Conservation (phyloP, 2,329 filamentous ascomycete genomes). For the Didymella glomerata region DNA sequence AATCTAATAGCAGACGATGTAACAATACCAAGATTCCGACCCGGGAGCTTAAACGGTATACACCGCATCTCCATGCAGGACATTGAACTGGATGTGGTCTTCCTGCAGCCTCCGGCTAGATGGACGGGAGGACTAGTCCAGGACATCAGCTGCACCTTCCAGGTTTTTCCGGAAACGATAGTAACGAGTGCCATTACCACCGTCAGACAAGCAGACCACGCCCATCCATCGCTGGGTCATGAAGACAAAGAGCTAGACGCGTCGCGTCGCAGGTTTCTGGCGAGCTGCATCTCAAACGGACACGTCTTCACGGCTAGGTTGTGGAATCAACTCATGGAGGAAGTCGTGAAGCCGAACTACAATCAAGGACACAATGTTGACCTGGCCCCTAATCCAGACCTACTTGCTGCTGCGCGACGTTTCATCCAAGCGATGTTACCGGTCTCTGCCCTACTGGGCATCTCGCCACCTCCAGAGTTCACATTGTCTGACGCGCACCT, state of each 20-base stretch:
- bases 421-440: too few relatives aligned
- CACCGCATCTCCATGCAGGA: conserved; percentile 18
- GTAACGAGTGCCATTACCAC: neutral
- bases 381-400: conserved; percentile 15
- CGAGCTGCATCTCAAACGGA: conserved; percentile 25
- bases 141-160: neutral
- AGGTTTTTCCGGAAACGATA: conserved; percentile 11
- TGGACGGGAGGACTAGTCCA: neutral
- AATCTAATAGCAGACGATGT: conserved; percentile 1
- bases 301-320: conserved; percentile 20
- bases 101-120: conserved; percentile 5
- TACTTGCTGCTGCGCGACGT: too few relatives aligned
- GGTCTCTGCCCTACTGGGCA: neutral
- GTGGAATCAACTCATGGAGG: conserved; percentile 25
- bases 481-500: conserved; percentile 21
- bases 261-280: conserved; percentile 23
- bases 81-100: conserved; percentile 24
- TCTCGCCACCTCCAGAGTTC: conserved; percentile 1
- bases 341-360: conserved; percentile 26
- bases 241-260: conserved; percentile 14
- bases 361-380: conserved; percentile 20
- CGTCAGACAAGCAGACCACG: too few relatives aligned
- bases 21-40: conserved; percentile 17
- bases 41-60: conserved; percentile 13
- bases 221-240: too few relatives aligned